Percentiles rank a stretch among this genome's conserved stretches.
Conservation (phyloP, 768 basidiomycete species). For the Tubosaeta sp. region DNA sequence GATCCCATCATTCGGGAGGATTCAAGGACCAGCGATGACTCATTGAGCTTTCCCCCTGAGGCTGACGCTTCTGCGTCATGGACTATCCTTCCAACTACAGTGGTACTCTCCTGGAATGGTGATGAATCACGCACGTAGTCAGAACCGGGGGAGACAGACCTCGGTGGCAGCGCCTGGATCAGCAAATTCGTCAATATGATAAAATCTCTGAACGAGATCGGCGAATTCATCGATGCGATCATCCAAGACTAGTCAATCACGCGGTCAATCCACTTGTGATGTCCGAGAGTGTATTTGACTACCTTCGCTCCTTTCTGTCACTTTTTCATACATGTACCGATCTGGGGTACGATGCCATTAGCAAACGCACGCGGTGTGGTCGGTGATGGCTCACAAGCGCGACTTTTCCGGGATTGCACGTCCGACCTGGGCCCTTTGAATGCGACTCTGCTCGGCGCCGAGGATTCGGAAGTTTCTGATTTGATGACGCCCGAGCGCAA, state of each 20-base stretch:
- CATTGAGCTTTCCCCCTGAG: slow-evolving; percentile 63
- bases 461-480: slow-evolving; percentile 11
- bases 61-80: slow-evolving; percentile 58
- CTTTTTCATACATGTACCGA: slow-evolving; percentile 94
- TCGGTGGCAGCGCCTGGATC: slow-evolving; percentile 66
- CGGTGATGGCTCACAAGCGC: slow-evolving; percentile 49
- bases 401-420: slow-evolving; percentile 35
- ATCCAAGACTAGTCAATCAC: slow-evolving; percentile 59
- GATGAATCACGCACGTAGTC: neutral
- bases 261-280: neutral
- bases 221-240: slow-evolving; percentile 84
- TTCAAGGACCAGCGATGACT: slow-evolving; percentile 74
- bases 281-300: slow-evolving; percentile 4
- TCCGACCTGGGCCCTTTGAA: slow-evolving; percentile 31
- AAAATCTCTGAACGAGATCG: slow-evolving; percentile 65
- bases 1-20: slow-evolving; percentile 73
- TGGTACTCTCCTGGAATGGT: slow-evolving; percentile 51
- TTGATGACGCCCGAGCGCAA: slow-evolving; percentile 13
- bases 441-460: slow-evolving; percentile 26
- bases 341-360: slow-evolving; percentile 37
- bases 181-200: slow-evolving; percentile 66
- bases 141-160: slow-evolving; percentile 27
- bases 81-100: slow-evolving; percentile 70
- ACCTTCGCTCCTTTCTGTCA: slow-evolving; percentile 82
- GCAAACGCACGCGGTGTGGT: neutral